Evolutionary conservation across 805 yeast species (phyloP), one percentile per base, ranked within the genome.

Genomic region (Candida succiphila): DNA sequence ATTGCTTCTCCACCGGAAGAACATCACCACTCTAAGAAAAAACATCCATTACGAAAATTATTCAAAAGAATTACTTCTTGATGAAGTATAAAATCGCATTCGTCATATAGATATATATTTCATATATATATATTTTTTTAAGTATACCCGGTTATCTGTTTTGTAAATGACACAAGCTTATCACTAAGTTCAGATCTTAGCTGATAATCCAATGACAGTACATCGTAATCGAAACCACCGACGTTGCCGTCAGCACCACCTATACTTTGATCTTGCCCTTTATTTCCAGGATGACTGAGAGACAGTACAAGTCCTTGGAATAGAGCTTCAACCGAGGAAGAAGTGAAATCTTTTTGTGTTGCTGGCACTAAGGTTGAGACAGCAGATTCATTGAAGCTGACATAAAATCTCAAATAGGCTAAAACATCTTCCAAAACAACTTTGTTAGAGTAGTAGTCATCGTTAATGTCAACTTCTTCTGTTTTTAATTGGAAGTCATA

Each of bases 121-220:
- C 10, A 10, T 21, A 21, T 8, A 21, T 10, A 21, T 21, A 7
- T 15, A 24, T 6, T 15, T 7, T n/a, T n/a, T 21, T 17, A 31
- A 14, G 37, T 30, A 29, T 57, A 56, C 5, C 62, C 62, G 9
- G 44, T 49, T 21, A 56, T 35, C 21, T 42, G 42, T 42, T 44
- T 48, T 2, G 52, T 52, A 29, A 57, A 31, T 26, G 40, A 38
- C 5, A 57, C 41, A 27, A 56, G 45, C 25, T 39, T 42, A 33
- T 57, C 51, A 27, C 51, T 46, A 18, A 57, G 37, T 17, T 50
- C 55, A 37, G 55, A 52, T 32, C 46, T 50, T 27, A 56, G 36
- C 22, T 49, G 46, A 32, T 43, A 49, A 33, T 48, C 52, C 29
- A 56, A 37, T 13, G 42, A 41, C 3, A 40, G 32, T 16, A 51